Evolutionary conservation across 495 filamentous ascomycete genomes (phyloP).

Genomic region (Tuber borchii): DNA sequence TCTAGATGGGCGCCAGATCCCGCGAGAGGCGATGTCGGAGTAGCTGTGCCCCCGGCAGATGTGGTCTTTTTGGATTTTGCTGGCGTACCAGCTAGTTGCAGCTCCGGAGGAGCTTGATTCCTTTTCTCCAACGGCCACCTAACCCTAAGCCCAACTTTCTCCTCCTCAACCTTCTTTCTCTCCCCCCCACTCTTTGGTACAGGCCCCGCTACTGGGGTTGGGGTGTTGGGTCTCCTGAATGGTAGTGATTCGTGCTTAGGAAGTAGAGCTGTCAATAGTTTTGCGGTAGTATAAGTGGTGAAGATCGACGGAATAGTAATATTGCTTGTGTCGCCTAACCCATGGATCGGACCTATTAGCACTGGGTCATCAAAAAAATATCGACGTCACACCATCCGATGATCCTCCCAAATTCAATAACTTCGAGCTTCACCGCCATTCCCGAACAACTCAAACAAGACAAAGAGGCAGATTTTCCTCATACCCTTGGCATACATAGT

Average conservation of each 20-base stretch:
- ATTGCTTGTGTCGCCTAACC: constrained; percentile 77
- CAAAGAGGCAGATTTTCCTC: constrained; percentile 21
- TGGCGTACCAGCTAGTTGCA: constrained; percentile 10
- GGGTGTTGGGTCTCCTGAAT: constrained; percentile 16
- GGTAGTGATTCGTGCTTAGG: constrained; percentile 26
- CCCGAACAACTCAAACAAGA: constrained; percentile 1
- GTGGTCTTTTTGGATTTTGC: constrained; percentile 25
- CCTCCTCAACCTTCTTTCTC: constrained; percentile 43
- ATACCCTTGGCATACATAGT: constrained; percentile 78
- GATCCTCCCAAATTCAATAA: not conserved
- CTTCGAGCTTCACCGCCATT: not conserved
- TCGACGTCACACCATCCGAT: not conserved
- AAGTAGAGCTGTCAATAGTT: constrained; percentile 75
- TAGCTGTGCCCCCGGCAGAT: constrained; percentile 29
- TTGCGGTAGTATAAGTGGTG: constrained; percentile 89
- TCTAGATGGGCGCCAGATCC: constrained; percentile 20
- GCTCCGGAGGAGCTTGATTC: constrained; percentile 1
- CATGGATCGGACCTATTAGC: constrained; percentile 3
- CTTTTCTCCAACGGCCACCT: constrained; percentile 20
- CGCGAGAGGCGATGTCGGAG: constrained; percentile 24
- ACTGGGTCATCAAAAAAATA: constrained; percentile 9
- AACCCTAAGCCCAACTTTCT: constrained; percentile 30
- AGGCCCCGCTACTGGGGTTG: constrained; percentile 48
- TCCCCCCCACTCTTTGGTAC: constrained; percentile 45
- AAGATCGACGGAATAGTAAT: constrained; percentile 90